phyloP scores from a whole-genome alignment of 306 rosid genomes.

The Neltuma alba region DNA sequence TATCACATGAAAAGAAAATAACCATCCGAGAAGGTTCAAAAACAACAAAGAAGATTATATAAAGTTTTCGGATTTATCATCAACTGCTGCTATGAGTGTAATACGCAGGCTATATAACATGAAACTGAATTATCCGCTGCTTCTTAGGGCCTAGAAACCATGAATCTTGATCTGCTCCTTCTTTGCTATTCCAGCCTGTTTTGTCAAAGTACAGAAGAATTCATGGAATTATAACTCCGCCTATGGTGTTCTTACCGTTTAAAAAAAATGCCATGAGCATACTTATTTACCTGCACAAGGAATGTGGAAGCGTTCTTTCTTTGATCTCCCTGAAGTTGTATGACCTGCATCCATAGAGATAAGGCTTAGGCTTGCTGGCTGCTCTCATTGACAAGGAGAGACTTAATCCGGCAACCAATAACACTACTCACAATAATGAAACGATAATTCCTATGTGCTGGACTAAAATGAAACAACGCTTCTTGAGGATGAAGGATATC shows the following conservation, averaged over 20 bases:
- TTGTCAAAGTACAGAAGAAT: constrained; percentile 25
- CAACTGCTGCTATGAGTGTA: constrained; percentile 31
- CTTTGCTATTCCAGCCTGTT: constrained; percentile 65
- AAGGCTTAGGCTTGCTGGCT: background rate
- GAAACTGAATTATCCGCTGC: constrained; percentile 22
- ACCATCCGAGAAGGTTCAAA: constrained; percentile 9
- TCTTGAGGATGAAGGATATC: background rate
- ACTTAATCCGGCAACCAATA: background rate
- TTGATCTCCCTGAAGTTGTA: constrained; percentile 73
- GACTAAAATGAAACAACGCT: background rate
- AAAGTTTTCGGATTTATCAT: constrained; percentile 36
- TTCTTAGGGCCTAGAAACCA: constrained; percentile 46
- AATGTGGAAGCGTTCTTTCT: constrained; percentile 62
- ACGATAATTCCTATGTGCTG: background rate
- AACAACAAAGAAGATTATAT: constrained; percentile 1
- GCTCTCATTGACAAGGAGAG: background rate
- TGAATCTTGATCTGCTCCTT: constrained; percentile 67
- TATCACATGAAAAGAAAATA: constrained; percentile 36
- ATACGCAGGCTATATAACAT: constrained; percentile 31
- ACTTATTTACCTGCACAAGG: constrained; percentile 57
- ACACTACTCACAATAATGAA: background rate
- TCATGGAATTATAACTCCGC: background rate
- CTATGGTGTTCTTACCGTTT: background rate
- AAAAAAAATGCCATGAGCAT: background rate
- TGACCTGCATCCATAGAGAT: constrained; percentile 47